Percentiles rank a stretch among this genome's conserved stretches.
These are phyloP conservation scores for Fereydounia khargensis DNA, from an alignment of 1,284 basidiomycete species.

Conservation along the genomic window DNA sequence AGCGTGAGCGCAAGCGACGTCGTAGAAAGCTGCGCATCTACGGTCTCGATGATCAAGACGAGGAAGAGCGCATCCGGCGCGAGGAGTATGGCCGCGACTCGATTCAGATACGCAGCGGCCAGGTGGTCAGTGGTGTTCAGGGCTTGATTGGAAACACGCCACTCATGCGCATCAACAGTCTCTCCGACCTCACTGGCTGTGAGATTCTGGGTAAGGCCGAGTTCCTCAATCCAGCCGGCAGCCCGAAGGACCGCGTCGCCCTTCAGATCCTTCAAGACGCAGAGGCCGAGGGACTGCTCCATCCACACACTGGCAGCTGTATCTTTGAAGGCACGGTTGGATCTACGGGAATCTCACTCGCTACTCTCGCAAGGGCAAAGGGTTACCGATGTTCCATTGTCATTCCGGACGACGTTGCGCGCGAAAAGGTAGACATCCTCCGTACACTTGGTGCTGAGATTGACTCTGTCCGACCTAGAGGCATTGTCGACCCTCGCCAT, in stretches of 20 bases:
- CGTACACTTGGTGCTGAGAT: constrained; percentile 82
- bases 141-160: constrained; percentile 73
- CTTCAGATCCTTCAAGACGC: constrained; percentile 77
- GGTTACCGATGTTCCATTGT: constrained; percentile 57
- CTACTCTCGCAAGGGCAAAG: constrained; percentile 74
- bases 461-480: constrained; percentile 62
- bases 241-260: constrained; percentile 95
- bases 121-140: constrained; percentile 44
- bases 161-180: constrained; percentile 81
- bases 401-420: constrained; percentile 64
- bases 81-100: constrained; percentile 16
- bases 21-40: constrained; percentile 16
- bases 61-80: constrained; percentile 19
- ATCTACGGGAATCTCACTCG: constrained; percentile 93
- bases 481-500: constrained; percentile 50
- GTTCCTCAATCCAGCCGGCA: constrained; percentile 95
- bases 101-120: constrained; percentile 29
- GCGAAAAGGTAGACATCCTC: constrained; percentile 83
- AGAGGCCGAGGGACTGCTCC: constrained; percentile 75
- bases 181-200: constrained; percentile 85
- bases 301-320: constrained; percentile 82
- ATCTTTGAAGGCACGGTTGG: constrained; percentile 98
- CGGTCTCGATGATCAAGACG: constrained; percentile 22
- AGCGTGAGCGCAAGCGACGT: constrained; percentile 22
- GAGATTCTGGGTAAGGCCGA: constrained; percentile 97